Evolutionary conservation across 2,329 filamentous ascomycete species (phyloP).

Genomic region (Exophiala dermatitidis): DNA sequence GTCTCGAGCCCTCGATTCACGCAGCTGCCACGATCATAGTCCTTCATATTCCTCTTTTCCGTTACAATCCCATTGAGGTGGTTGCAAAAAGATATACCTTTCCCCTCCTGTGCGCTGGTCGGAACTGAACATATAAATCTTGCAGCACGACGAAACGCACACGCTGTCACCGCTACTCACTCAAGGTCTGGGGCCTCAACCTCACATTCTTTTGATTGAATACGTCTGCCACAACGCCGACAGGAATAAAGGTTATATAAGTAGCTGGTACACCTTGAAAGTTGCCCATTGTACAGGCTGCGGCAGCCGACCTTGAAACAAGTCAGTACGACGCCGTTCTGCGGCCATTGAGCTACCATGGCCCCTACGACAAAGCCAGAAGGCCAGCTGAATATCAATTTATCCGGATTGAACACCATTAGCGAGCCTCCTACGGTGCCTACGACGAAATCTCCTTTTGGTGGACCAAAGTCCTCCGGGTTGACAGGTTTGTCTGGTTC

Average conservation of each 20-base stretch:
- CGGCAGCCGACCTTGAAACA: neutral
- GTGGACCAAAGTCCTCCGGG: slow-evolving; percentile 21
- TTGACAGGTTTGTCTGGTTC: slow-evolving; percentile 45
- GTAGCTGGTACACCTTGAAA: no score
- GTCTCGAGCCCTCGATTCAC: neutral
- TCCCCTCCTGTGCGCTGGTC: no score
- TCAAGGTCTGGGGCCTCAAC: no score
- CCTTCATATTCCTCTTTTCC: neutral
- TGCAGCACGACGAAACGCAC: no score
- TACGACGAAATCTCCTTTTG: slow-evolving; percentile 25
- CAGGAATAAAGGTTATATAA: no score
- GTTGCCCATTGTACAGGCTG: neutral
- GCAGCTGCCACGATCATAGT: neutral
- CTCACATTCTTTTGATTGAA: no score
- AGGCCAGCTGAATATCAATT: slow-evolving; percentile 24
- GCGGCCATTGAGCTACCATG: slow-evolving; percentile 12
- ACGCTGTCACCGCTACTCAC: no score
- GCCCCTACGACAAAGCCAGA: slow-evolving; percentile 21
- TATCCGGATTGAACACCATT: slow-evolving; percentile 22
- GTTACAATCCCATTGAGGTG: neutral
- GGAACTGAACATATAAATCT: no score
- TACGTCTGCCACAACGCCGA: no score
- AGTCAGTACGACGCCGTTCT: neutral
- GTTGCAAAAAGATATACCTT: neutral
- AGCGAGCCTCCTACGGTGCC: slow-evolving; percentile 18